phyloP scores from a whole-genome alignment of 345 rosid species.

The Anastatica hierochuntica region DNA sequence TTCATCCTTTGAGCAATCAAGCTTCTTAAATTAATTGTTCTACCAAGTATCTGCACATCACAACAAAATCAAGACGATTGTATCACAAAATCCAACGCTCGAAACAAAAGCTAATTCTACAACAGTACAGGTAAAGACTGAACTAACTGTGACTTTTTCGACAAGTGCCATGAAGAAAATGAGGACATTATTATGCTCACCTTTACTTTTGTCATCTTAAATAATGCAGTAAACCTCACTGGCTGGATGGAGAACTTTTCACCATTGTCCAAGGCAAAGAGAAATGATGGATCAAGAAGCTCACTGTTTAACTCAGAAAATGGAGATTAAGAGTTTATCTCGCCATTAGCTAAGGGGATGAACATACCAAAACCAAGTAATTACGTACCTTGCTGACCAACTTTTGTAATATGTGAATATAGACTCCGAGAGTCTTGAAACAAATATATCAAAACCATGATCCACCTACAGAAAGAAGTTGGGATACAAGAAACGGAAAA shows the following conservation, averaged over 20 bases:
- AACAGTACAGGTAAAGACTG: background rate
- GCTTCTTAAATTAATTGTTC: conserved; percentile 85
- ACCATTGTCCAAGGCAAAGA: conserved; percentile 88
- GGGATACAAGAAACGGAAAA: background rate
- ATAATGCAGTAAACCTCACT: conserved; percentile 72
- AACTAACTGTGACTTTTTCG: background rate
- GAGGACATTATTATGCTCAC: conserved; percentile 28
- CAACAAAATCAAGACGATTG: conserved; percentile 16
- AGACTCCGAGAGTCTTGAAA: conserved; percentile 69
- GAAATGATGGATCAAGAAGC: conserved; percentile 95
- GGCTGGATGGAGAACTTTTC: conserved; percentile 83
- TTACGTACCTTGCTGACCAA: conserved; percentile 85
- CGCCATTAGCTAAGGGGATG: background rate
- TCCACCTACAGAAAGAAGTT: conserved; percentile 57
- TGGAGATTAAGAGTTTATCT: conserved; percentile 17
- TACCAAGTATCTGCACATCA: conserved; percentile 71
- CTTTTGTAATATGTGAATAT: conserved; percentile 93
- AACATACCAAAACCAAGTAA: conserved; percentile 1
- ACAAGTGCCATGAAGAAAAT: too few relatives aligned
- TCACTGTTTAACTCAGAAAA: conserved; percentile 43
- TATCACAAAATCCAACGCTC: background rate
- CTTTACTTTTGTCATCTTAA: conserved; percentile 94
- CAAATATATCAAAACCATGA: conserved; percentile 93
- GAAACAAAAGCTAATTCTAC: conserved; percentile 1
- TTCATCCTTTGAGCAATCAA: conserved; percentile 84